Percentiles rank a stretch among this genome's conserved stretches.
phyloP scores from a whole-genome alignment of 257 asterid species.

The Coffea canephora region DNA sequence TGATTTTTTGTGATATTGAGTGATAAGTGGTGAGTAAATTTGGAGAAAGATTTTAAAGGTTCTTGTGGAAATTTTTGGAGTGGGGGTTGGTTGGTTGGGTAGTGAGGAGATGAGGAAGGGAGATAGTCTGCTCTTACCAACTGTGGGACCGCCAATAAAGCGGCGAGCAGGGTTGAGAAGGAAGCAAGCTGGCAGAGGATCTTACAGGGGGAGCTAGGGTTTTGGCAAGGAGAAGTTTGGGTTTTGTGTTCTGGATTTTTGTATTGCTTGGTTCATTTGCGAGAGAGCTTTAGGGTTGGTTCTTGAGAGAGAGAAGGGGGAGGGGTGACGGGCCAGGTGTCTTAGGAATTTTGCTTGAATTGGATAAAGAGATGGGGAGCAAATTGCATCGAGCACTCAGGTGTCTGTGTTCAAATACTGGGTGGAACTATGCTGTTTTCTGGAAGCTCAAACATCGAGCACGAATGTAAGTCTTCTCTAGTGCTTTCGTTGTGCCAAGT shows the following conservation, averaged over 20 bases:
- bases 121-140: conserved; percentile 79
- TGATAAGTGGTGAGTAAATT: conserved; percentile 27
- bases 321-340: conserved; percentile 18
- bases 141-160: conserved; percentile 96
- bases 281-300: conserved; percentile 47
- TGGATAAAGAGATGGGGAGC: conserved; percentile 63
- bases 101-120: conserved; percentile 66
- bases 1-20: conserved; percentile 25
- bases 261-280: conserved; percentile 35
- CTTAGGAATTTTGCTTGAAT: conserved; percentile 20
- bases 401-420: conserved; percentile 68
- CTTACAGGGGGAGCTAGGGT: conserved; percentile 96
- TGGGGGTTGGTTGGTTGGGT: conserved; percentile 29
- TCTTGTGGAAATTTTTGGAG: conserved; percentile 31
- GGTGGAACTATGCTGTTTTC: conserved; percentile 88
- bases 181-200: conserved; percentile 99
- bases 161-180: conserved; percentile 83
- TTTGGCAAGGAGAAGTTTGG: conserved; percentile 25
- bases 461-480: conserved; percentile 63
- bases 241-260: conserved; percentile 44
- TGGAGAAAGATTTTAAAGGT: conserved; percentile 17
- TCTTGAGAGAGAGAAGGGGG: conserved; percentile 15
- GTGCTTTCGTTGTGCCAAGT: not conserved
- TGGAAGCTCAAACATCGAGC: conserved; percentile 87
- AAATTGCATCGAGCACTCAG: conserved; percentile 65